These are phyloP conservation scores for Colletotrichum euphorbiae DNA, from an alignment of 2,329 filamentous ascomycete genomes.

Conservation along the genomic window DNA sequence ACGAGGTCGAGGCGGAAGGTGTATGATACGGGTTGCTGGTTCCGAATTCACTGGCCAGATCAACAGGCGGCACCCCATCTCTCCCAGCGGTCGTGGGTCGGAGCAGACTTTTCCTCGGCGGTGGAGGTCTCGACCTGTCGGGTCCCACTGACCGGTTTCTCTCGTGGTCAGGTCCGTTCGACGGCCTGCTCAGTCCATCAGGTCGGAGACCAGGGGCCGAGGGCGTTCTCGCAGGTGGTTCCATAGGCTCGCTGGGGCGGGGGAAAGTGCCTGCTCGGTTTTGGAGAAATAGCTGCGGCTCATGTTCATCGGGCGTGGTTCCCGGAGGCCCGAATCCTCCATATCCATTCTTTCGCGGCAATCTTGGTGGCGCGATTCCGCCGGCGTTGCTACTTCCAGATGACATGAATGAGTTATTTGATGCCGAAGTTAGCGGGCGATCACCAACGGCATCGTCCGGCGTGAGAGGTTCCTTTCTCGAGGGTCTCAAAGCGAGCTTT, in stretches of 20 bases:
- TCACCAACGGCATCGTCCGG: slow-evolving; percentile 41
- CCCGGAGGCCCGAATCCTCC: slow-evolving; percentile 67
- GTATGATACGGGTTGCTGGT: slow-evolving; percentile 73
- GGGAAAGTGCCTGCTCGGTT: slow-evolving; percentile 67
- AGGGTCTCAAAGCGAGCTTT: slow-evolving; percentile 50
- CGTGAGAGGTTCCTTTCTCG: slow-evolving; percentile 43
- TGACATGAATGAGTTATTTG: slow-evolving; percentile 44
- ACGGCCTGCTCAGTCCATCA: slow-evolving; percentile 49
- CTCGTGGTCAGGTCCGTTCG: slow-evolving; percentile 42
- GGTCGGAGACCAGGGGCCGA: slow-evolving; percentile 60
- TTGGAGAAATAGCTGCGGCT: slow-evolving; percentile 50
- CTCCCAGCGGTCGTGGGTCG: slow-evolving; percentile 55
- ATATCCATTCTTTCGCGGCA: slow-evolving; percentile 65
- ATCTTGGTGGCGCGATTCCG: slow-evolving; percentile 50
- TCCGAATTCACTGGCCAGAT: slow-evolving; percentile 71
- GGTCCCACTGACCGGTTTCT: slow-evolving; percentile 59
- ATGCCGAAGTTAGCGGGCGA: slow-evolving; percentile 48
- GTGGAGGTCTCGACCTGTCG: slow-evolving; percentile 64
- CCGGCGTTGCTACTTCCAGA: slow-evolving; percentile 36
- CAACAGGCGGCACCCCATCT: slow-evolving; percentile 58
- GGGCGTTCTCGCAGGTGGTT: slow-evolving; percentile 57
- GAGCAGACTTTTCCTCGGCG: slow-evolving; percentile 63
- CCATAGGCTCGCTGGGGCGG: slow-evolving; percentile 51
- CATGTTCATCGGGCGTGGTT: slow-evolving; percentile 51
- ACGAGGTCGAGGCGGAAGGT: slow-evolving; percentile 73